Percentiles rank a stretch among this genome's conserved stretches.
Conservation (phyloP, 1,139 yeast genomes). For the Wickerhamomyces sp. region DNA sequence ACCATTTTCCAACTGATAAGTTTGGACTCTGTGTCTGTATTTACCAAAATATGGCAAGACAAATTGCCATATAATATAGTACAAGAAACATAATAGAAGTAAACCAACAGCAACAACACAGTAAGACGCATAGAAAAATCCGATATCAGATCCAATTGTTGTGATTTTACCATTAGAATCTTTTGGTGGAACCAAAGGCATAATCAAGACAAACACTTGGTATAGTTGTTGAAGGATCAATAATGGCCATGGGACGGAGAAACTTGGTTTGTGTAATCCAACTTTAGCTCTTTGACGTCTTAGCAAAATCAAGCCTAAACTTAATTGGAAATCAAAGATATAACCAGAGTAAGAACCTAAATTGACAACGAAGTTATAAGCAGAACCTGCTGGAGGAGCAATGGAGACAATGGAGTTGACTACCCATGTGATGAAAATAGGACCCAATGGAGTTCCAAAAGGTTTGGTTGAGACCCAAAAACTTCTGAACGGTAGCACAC, state of each 20-base stretch:
- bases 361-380: constrained; percentile 38
- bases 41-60: constrained; percentile 33
- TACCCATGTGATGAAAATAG: constrained; percentile 34
- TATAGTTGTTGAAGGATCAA: constrained; percentile 30
- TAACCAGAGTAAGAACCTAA: constrained; percentile 32
- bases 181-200: constrained; percentile 39
- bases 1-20: constrained; percentile 33
- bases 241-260: constrained; percentile 29
- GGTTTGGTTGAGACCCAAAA: constrained; percentile 41
- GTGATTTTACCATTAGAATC: constrained; percentile 18
- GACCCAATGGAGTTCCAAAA: constrained; percentile 39
- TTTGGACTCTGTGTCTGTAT: constrained; percentile 32
- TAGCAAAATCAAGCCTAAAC: constrained; percentile 33
- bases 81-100: constrained; percentile 29
- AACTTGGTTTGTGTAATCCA: constrained; percentile 31
- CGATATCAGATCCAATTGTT: constrained; percentile 35
- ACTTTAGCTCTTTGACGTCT: constrained; percentile 33
- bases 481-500: constrained; percentile 38
- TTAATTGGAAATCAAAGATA: constrained; percentile 34
- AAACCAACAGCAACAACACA: constrained; percentile 23
- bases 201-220: constrained; percentile 34
- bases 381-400: constrained; percentile 46
- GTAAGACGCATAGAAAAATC: constrained; percentile 29
- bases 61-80: constrained; percentile 36
- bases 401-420: constrained; percentile 37